A percentile compares a stretch with the other conserved stretches of the same genome.
Evolutionary conservation across 305 asterid genomes (phyloP).

Genomic region (Fraxinus albicans): DNA sequence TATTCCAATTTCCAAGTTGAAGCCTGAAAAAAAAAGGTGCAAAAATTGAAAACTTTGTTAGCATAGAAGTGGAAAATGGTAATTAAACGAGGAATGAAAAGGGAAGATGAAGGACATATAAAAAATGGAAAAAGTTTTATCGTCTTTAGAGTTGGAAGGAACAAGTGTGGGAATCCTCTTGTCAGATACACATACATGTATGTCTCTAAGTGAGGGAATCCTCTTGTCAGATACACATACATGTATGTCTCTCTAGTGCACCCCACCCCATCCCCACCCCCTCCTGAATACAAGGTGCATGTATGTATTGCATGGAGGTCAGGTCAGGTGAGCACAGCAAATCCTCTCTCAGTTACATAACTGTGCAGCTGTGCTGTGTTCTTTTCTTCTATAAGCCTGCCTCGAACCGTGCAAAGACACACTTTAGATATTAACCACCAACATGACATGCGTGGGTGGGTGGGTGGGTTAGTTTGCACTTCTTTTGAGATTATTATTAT

Average conservation of each 20-base stretch:
- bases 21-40: conserved; percentile 30
- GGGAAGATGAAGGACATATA: conserved; percentile 23
- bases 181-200: background rate
- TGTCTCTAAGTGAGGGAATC: conserved; percentile 54
- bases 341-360: background rate
- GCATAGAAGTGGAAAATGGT: conserved; percentile 43
- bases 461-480: background rate
- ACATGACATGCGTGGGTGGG: background rate
- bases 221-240: conserved; percentile 8
- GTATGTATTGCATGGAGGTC: background rate
- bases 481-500: background rate
- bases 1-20: conserved; percentile 14
- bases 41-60: conserved; percentile 15
- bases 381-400: background rate
- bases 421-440: background rate
- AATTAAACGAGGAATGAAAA: conserved; percentile 29
- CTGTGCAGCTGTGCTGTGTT: background rate
- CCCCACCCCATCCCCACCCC: background rate
- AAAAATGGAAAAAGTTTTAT: conserved; percentile 42
- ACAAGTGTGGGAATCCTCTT: conserved; percentile 65
- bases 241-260: background rate
- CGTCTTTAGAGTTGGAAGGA: conserved; percentile 68
- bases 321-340: background rate
- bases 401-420: background rate
- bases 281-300: background rate